These are phyloP conservation scores for Polyporus tsugae DNA, from an alignment of 1,284 basidiomycete species.

Conservation along the genomic window DNA sequence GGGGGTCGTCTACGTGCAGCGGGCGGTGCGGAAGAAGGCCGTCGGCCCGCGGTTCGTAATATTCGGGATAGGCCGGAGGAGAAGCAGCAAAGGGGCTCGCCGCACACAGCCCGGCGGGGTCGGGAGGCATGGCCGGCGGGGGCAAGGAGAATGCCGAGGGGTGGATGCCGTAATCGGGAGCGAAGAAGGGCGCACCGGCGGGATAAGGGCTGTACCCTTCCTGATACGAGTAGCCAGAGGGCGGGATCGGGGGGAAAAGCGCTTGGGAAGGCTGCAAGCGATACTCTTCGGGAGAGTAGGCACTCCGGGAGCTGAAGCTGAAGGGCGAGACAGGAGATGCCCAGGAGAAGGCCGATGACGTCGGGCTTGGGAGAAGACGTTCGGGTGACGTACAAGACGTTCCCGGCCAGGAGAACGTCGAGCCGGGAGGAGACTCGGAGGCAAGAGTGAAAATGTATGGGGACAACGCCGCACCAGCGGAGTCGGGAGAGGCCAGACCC, in stretches of 20 bases:
- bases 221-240: not conserved
- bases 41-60: no score
- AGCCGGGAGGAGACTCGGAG: not conserved
- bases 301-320: not conserved
- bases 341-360: not conserved
- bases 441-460: not conserved
- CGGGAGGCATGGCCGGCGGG: not conserved
- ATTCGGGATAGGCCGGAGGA: not conserved
- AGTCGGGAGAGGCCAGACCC: not conserved
- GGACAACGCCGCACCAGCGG: not conserved
- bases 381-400: not conserved
- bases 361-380: not conserved
- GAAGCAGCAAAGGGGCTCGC: not conserved
- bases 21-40: not conserved
- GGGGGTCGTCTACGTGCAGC: not conserved
- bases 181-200: not conserved
- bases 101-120: not conserved
- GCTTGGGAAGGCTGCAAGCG: not conserved
- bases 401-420: not conserved
- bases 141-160: not conserved
- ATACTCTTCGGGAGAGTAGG: constrained; percentile 2
- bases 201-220: not conserved
- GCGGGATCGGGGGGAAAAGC: not conserved
- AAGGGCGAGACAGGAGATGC: not conserved
- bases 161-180: not conserved